Conservation (phyloP, 768 basidiomycete species). For the Tulasnella calospora region DNA sequence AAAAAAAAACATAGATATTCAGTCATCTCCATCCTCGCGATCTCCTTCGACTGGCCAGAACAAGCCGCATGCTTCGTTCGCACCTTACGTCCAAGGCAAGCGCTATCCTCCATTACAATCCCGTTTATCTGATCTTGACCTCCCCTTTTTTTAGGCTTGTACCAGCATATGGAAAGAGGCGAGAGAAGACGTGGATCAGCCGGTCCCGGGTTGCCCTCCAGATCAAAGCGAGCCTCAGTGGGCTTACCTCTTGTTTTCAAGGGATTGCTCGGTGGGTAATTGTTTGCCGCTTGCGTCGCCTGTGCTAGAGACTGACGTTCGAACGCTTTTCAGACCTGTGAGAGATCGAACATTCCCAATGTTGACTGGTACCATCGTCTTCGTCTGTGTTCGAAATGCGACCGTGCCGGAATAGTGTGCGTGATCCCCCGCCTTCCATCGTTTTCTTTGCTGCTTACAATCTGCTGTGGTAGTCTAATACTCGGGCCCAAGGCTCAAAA, state of each 20-base stretch:
- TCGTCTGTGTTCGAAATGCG: no score
- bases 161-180: background rate
- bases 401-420: background rate
- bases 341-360: background rate
- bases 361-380: no score
- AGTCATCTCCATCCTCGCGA: background rate
- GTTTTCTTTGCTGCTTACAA: background rate
- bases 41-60: background rate
- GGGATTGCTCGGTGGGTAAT: background rate
- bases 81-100: background rate
- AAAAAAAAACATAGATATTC: background rate
- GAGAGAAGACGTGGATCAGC: background rate
- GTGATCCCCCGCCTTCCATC: background rate
- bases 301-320: background rate
- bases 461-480: background rate
- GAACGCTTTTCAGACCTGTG: background rate
- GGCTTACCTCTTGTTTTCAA: background rate
- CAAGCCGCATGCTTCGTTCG: background rate
- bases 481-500: no score
- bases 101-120: background rate
- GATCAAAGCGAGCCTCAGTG: constrained; percentile 1
- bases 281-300: no score
- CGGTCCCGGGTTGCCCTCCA: background rate
- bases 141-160: background rate
- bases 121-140: background rate